phyloP scores from a whole-genome alignment of 2,329 filamentous ascomycete genomes.

The Ascocoryne sarcoides region DNA sequence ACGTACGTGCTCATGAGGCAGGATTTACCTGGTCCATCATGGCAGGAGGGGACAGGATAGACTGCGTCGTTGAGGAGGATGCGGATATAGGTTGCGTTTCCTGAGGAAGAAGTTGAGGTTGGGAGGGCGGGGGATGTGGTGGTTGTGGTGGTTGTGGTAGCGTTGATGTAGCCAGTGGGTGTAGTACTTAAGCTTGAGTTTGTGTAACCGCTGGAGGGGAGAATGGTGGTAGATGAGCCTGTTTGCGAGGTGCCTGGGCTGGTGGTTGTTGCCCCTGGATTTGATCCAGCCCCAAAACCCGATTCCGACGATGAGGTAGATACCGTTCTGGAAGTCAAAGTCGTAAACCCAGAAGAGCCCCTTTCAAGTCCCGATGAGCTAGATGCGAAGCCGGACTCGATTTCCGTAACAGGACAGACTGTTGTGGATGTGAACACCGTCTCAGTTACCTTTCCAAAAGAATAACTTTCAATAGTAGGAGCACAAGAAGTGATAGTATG shows the following conservation, averaged over 20 bases:
- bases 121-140: conserved; percentile 1
- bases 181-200: too few species aligned
- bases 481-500: conserved; percentile 2
- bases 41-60: conserved; percentile 48
- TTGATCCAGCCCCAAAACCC: too few species aligned
- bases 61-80: conserved; percentile 55
- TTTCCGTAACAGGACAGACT: conserved; percentile 2
- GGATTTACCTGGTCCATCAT: conserved; percentile 44
- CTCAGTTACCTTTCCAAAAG: conserved; percentile 3
- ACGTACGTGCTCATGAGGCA: conserved; percentile 35
- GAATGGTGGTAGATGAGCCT: background rate
- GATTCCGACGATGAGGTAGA: too few species aligned
- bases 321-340: background rate
- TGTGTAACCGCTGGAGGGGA: background rate
- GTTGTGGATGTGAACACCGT: conserved; percentile 2
- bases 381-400: conserved; percentile 1
- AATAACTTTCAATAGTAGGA: background rate
- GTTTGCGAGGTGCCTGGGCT: conserved; percentile 3
- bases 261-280: too few species aligned
- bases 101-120: conserved; percentile 5
- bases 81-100: conserved; percentile 40
- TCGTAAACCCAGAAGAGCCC: background rate
- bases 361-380: too few species aligned
- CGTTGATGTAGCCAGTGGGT: too few species aligned
- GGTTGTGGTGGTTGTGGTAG: conserved; percentile 4